phyloP scores from a whole-genome alignment of 805 yeast species.

The Lipomyces sp. region DNA sequence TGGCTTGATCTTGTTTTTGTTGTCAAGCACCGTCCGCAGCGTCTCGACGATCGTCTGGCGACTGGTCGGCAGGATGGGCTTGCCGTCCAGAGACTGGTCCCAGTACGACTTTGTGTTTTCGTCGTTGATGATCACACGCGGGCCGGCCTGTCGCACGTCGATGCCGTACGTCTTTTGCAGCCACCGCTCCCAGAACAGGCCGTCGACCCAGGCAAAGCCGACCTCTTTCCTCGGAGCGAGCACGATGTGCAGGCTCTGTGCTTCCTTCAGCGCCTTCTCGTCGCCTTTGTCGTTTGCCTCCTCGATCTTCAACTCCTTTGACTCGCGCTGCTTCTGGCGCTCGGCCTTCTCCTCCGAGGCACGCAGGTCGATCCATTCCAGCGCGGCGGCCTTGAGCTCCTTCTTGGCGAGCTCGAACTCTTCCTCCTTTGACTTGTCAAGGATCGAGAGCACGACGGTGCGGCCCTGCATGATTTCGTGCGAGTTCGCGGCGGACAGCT shows the following conservation, averaged over 20 bases:
- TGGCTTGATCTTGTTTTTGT: conserved; percentile 19
- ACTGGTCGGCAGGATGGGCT: conserved; percentile 22
- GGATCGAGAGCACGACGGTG: conserved; percentile 36
- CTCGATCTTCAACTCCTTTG: conserved; percentile 36
- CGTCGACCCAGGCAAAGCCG: conserved; percentile 41
- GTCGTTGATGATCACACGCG: conserved; percentile 35
- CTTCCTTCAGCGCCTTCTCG: conserved; percentile 34
- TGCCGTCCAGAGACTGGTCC: conserved; percentile 34
- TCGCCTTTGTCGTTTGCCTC: conserved; percentile 38
- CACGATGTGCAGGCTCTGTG: conserved; percentile 33
- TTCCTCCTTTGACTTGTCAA: conserved; percentile 34
- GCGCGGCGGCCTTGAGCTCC: conserved; percentile 37
- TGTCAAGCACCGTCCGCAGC: conserved; percentile 14
- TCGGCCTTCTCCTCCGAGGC: conserved; percentile 31
- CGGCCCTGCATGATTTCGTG: conserved; percentile 34
- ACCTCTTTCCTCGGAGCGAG: conserved; percentile 31
- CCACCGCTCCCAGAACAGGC: conserved; percentile 38
- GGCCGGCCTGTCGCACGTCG: conserved; percentile 27
- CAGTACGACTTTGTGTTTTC: conserved; percentile 35
- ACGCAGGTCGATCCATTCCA: conserved; percentile 32
- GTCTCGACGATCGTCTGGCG: conserved; percentile 18
- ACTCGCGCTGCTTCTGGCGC: conserved; percentile 33
- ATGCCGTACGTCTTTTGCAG: conserved; percentile 34
- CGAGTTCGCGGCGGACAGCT: conserved; percentile 39
- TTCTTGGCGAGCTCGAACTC: conserved; percentile 30